Conservation (phyloP, 179 eudicot genomes). For the Silene noctiflora region DNA sequence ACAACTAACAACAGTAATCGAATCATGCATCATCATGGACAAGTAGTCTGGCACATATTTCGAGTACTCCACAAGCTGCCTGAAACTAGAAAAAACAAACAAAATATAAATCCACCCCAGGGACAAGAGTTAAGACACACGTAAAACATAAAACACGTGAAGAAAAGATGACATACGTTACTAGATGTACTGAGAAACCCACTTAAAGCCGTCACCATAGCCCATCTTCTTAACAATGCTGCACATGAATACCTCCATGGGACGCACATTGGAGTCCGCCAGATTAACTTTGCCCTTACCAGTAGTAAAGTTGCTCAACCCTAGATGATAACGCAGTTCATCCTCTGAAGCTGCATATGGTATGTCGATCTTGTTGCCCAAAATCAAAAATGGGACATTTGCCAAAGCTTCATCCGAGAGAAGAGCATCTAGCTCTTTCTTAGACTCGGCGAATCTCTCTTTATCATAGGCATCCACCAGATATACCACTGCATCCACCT, state of each 20-base stretch:
- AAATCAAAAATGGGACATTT: constrained; percentile 64
- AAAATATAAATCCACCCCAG: constrained; percentile 22
- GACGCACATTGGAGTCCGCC: constrained; percentile 63
- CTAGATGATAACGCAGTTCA: constrained; percentile 61
- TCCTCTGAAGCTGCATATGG: constrained; percentile 89
- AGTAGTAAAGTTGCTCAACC: constrained; percentile 60
- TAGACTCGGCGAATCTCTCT: constrained; percentile 84
- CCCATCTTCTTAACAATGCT: constrained; percentile 89
- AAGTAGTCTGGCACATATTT: constrained; percentile 14
- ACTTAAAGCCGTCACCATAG: constrained; percentile 82
- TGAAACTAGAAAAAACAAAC: constrained; percentile 15
- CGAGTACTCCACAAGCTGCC: constrained; percentile 12
- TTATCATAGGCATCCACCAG: constrained; percentile 81
- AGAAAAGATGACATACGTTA: constrained; percentile 4
- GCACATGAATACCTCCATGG: constrained; percentile 86
- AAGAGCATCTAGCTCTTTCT: constrained; percentile 80
- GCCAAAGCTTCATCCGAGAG: constrained; percentile 75
- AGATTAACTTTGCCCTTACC: constrained; percentile 82
- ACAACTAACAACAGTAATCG: not conserved
- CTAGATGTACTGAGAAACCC: constrained; percentile 79
- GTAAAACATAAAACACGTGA: constrained; percentile 8
- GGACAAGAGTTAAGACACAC: constrained; percentile 10
- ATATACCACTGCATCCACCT: constrained; percentile 91
- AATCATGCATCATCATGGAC: constrained; percentile 16
- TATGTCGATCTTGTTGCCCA: constrained; percentile 85